A percentile compares a stretch with the other conserved stretches of the same genome.
Conservation (phyloP, 805 yeast species). For the Cyberlindnera mycetangii region DNA sequence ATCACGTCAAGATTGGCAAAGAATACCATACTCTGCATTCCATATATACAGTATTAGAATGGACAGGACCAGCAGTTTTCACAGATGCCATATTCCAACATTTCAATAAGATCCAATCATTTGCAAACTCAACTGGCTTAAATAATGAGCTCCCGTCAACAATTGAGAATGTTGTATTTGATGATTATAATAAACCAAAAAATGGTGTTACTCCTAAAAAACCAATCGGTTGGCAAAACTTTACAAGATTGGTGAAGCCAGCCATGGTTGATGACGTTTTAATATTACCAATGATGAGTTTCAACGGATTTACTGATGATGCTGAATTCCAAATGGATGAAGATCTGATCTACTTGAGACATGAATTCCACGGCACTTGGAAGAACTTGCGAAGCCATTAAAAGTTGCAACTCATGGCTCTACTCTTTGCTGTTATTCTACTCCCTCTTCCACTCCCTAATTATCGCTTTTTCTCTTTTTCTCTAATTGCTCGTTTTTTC, state of each 20-base stretch:
- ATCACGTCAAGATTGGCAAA: conserved; percentile 29
- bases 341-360: conserved; percentile 17
- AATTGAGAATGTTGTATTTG: conserved; percentile 11
- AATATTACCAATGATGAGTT: conserved; percentile 20
- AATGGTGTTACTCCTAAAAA: conserved; percentile 10
- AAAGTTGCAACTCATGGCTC: no score
- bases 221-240: conserved; percentile 22
- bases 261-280: conserved; percentile 23
- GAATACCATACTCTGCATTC: conserved; percentile 46
- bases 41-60: conserved; percentile 53
- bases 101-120: conserved; percentile 35
- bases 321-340: conserved; percentile 8
- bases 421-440: no score
- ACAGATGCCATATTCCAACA: conserved; percentile 46
- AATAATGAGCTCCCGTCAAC: conserved; percentile 36
- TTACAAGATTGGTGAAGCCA: conserved; percentile 18
- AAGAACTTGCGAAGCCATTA: conserved; percentile 13
- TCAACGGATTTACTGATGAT: conserved; percentile 21
- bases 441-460: no score
- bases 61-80: conserved; percentile 57
- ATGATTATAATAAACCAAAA: conserved; percentile 14
- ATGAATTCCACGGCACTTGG: conserved; percentile 25
- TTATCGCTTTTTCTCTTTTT: no score
- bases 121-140: neutral
- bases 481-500: no score